Evolutionary conservation across 1,284 basidiomycete genomes (phyloP).

Genomic region (Ceratorhiza oryzae-sativae): DNA sequence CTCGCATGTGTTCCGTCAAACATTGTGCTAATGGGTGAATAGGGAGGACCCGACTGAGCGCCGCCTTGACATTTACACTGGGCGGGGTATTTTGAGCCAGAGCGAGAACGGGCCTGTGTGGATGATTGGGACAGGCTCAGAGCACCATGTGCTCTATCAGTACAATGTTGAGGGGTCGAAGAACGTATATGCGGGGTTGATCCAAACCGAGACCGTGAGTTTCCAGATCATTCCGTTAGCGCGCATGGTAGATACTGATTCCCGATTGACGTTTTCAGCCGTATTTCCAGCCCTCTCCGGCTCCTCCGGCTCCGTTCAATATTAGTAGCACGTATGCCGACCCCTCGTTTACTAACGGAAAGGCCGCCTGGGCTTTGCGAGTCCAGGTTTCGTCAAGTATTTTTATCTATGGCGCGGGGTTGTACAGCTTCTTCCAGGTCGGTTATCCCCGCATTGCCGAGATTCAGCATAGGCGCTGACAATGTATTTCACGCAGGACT

Average conservation of each 20-base stretch:
- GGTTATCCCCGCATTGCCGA: slow-evolving; percentile 5
- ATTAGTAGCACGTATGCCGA: slow-evolving; percentile 60
- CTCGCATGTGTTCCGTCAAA: background rate
- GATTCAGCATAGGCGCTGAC: background rate
- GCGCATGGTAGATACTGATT: background rate
- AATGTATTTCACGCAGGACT: slow-evolving; percentile 39
- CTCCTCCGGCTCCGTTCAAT: slow-evolving; percentile 38
- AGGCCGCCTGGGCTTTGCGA: slow-evolving; percentile 66
- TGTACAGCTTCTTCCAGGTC: slow-evolving; percentile 70
- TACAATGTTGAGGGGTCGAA: slow-evolving; percentile 67
- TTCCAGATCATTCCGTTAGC: background rate
- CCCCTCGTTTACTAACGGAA: slow-evolving; percentile 56
- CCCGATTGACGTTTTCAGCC: slow-evolving; percentile 5
- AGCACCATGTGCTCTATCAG: slow-evolving; percentile 73
- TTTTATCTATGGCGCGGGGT: slow-evolving; percentile 70
- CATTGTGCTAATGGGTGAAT: slow-evolving; percentile 29
- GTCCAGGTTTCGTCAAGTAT: slow-evolving; percentile 64
- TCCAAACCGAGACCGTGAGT: slow-evolving; percentile 56
- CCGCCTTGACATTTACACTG: slow-evolving; percentile 72
- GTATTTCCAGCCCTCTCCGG: slow-evolving; percentile 43
- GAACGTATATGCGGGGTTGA: slow-evolving; percentile 74
- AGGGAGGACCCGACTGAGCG: slow-evolving; percentile 14
- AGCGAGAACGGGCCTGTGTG: slow-evolving; percentile 47
- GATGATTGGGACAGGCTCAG: slow-evolving; percentile 50
- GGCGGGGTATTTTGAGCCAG: slow-evolving; percentile 77